Percentiles rank a stretch among this genome's conserved stretches.
phyloP scores from a whole-genome alignment of 2,329 filamentous ascomycete species.

The Albophoma yamanashiensis region DNA sequence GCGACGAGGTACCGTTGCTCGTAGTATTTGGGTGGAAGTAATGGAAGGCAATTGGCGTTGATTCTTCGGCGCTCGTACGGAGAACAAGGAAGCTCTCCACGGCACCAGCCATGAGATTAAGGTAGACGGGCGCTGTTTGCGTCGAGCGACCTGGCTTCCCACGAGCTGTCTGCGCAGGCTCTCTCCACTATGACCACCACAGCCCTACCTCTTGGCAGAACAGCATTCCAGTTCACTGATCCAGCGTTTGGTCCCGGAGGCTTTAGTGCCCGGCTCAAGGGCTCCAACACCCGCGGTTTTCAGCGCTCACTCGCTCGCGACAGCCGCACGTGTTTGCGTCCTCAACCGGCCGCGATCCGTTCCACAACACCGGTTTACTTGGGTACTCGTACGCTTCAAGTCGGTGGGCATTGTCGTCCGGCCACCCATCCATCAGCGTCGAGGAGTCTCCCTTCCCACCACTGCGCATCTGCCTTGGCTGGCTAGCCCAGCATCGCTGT shows the following conservation, averaged over 20 bases:
- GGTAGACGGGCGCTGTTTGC: neutral
- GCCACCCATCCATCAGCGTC: neutral
- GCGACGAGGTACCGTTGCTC: too few relatives aligned
- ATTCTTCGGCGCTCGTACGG: too few relatives aligned
- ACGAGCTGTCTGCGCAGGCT: neutral
- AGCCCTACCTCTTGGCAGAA: too few relatives aligned
- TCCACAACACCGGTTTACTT: neutral
- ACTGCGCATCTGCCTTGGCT: neutral
- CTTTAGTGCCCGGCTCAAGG: neutral
- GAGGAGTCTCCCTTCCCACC: neutral
- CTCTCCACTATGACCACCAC: neutral
- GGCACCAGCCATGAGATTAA: neutral
- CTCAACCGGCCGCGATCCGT: neutral
- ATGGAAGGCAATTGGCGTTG: too few relatives aligned
- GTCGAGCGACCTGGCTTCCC: neutral
- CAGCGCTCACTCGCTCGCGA: neutral
- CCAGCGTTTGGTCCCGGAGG: neutral
- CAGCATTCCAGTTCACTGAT: neutral
- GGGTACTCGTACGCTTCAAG: too few relatives aligned
- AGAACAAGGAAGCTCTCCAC: neutral
- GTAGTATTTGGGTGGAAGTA: neutral
- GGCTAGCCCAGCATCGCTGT: neutral
- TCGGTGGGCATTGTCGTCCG: neutral
- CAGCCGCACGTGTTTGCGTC: neutral
- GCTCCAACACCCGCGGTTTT: neutral